These are phyloP conservation scores for Ascosphaera aggregata DNA, from an alignment of 2,329 filamentous ascomycete genomes.

Conservation along the genomic window DNA sequence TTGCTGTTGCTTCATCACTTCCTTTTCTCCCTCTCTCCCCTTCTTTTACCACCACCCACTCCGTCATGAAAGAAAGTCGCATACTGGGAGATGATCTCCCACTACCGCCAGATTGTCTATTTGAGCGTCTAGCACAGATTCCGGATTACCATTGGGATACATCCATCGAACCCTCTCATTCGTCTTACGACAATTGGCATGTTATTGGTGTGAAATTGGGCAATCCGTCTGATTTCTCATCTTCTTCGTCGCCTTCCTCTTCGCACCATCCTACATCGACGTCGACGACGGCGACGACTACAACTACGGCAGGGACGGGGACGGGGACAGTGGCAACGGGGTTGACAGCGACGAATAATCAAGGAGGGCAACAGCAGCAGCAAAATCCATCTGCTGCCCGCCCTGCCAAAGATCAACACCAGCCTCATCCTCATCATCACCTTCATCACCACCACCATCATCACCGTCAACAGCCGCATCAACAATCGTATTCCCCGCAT, in stretches of 20 bases:
- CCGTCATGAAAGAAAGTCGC: constrained; percentile 10
- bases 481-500: no score
- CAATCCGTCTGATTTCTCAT: neutral
- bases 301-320: no score
- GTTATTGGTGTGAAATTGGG: constrained; percentile 31
- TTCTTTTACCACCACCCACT: neutral
- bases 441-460: no score
- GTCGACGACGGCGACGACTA: no score
- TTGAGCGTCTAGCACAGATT: constrained; percentile 49
- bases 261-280: no score
- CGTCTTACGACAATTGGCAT: constrained; percentile 79
- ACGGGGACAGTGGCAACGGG: no score
- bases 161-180: constrained; percentile 22
- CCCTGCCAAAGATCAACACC: no score
- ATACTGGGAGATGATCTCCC: constrained; percentile 24
- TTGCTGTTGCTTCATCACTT: neutral
- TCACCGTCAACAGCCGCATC: no score
- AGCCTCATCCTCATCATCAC: no score
- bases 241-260: constrained; percentile 1
- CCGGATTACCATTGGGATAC: constrained; percentile 60
- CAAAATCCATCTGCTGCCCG: no score
- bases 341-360: no score
- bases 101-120: constrained; percentile 41
- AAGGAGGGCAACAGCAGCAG: no score
- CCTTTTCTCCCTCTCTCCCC: neutral